Percentiles rank a stretch among this genome's conserved stretches.
These are phyloP conservation scores for Syzygium grande DNA, from an alignment of 345 rosid species.

Conservation along the genomic window DNA sequence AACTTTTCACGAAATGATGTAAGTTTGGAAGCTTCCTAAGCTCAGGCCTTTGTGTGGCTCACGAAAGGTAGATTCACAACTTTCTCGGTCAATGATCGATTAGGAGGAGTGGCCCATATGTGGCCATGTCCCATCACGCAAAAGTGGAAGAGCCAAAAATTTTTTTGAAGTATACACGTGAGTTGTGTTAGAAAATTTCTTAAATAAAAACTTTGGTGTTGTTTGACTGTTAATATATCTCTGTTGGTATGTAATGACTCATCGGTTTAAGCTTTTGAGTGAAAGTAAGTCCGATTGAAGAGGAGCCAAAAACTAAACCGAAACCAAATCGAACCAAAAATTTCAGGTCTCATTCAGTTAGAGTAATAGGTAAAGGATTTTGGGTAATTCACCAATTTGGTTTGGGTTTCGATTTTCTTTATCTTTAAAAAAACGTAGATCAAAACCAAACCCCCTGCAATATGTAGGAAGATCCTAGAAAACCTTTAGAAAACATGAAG, in stretches of 20 bases:
- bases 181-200: rapidly evolving
- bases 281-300: too few relatives aligned
- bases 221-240: not conserved
- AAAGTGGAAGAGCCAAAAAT: not conserved
- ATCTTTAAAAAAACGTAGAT: too few relatives aligned
- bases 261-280: rapidly evolving
- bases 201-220: not conserved
- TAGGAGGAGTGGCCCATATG: not conserved
- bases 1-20: not conserved
- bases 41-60: not conserved
- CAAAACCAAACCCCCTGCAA: too few relatives aligned
- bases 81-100: not conserved
- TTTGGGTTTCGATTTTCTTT: too few relatives aligned
- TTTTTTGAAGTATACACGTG: not conserved
- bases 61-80: not conserved
- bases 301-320: too few relatives aligned
- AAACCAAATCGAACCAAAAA: too few relatives aligned
- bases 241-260: rapidly evolving
- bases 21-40: not conserved
- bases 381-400: too few relatives aligned
- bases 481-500: too few relatives aligned
- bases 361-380: too few relatives aligned
- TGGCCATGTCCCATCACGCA: not conserved
- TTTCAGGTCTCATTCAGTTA: too few relatives aligned
- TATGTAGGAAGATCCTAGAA: too few relatives aligned